Percentiles rank a stretch among this genome's conserved stretches.
These are phyloP conservation scores for Coemansia sp. DNA, from an alignment of 192 early-diverging fungal genomes.

Conservation along the genomic window DNA sequence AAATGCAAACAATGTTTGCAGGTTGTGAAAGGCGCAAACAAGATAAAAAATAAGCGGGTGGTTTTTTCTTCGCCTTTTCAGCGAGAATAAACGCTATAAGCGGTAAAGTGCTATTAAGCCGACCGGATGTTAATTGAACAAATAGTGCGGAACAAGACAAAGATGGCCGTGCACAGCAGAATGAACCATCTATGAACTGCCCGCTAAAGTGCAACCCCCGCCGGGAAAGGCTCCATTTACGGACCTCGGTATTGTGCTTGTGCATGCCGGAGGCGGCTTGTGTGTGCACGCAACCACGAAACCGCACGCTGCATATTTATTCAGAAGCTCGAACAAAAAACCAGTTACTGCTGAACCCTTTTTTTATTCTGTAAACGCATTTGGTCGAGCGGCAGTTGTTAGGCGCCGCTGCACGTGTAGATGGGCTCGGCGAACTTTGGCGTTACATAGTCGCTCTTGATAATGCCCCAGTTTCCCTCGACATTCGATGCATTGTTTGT, in stretches of 20 bases:
- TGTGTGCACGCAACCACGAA: too few species aligned
- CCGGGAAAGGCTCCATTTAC: too few species aligned
- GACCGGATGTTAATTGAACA: background rate
- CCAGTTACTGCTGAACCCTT: too few species aligned
- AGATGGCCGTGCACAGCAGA: background rate
- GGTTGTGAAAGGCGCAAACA: background rate
- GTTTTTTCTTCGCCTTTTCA: background rate
- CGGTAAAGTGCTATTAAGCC: background rate
- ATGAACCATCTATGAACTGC: conserved; percentile 1
- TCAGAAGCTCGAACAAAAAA: too few species aligned
- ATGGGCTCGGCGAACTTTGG: conserved; percentile 35
- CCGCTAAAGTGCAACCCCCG: background rate
- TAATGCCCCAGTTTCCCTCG: conserved; percentile 38
- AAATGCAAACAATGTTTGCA: background rate
- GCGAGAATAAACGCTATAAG: background rate
- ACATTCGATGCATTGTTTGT: conserved; percentile 45
- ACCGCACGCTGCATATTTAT: too few species aligned
- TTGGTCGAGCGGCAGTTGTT: too few species aligned
- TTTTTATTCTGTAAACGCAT: too few species aligned
- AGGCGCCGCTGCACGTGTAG: conserved; percentile 5
- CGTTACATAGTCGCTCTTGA: conserved; percentile 21
- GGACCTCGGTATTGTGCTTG: too few species aligned
- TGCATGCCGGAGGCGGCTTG: too few species aligned
- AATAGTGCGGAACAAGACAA: background rate
- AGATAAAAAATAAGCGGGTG: background rate